These are phyloP conservation scores for Candida boleticola DNA, from an alignment of 805 yeast species.

Conservation along the genomic window DNA sequence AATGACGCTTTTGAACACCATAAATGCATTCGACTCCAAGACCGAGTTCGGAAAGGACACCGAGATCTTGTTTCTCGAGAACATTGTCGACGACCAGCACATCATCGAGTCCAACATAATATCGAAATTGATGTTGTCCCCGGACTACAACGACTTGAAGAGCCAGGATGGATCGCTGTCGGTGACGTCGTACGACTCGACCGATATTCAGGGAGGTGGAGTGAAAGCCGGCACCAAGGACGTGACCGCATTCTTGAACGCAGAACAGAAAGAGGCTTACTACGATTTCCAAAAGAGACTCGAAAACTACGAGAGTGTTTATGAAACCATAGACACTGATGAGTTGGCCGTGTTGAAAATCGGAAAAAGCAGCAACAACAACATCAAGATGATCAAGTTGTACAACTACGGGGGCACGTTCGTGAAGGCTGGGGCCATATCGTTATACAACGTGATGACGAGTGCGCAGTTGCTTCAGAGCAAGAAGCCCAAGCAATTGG, in stretches of 20 bases:
- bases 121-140: constrained; percentile 19
- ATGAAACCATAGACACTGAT: constrained; percentile 79
- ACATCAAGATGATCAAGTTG: constrained; percentile 6
- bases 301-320: constrained; percentile 73
- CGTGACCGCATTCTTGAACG: neutral
- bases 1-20: constrained; percentile 35
- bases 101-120: constrained; percentile 27
- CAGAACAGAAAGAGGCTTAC: constrained; percentile 1
- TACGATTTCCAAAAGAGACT: constrained; percentile 50
- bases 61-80: constrained; percentile 40
- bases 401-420: constrained; percentile 7
- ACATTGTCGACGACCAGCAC: constrained; percentile 23
- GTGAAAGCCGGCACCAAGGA: neutral
- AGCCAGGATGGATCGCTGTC: neutral
- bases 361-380: constrained; percentile 4
- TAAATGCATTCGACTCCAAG: constrained; percentile 17
- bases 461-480: constrained; percentile 3
- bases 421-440: constrained; percentile 3
- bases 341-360: constrained; percentile 33
- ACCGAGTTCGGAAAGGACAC: constrained; percentile 23
- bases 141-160: constrained; percentile 3
- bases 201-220: constrained; percentile 3
- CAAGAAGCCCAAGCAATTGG: constrained; percentile 5
- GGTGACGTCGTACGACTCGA: constrained; percentile 2
- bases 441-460: constrained; percentile 6